phyloP scores from a whole-genome alignment of 176 grass and related monocot species.

The Neostapfia colusana region DNA sequence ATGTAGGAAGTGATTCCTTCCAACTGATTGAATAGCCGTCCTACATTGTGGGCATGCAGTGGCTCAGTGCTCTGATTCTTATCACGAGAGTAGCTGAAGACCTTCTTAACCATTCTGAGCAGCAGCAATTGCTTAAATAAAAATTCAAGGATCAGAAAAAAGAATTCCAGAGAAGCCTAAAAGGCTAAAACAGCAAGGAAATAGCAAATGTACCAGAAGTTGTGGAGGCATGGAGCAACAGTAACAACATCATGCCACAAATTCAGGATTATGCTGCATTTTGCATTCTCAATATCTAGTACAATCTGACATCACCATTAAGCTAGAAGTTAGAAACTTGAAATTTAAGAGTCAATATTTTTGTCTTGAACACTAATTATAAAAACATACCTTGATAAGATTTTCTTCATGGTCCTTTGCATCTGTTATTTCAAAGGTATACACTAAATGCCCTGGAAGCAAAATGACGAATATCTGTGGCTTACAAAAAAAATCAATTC shows the following conservation, averaged over 20 bases:
- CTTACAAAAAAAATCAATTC: conserved; percentile 17
- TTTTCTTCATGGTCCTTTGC: conserved; percentile 47
- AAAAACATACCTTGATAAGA: conserved; percentile 53
- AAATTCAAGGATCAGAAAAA: conserved; percentile 27
- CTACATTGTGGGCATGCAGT: conserved; percentile 85
- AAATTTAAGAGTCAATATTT: conserved; percentile 9
- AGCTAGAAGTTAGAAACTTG: conserved; percentile 39
- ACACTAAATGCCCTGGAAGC: conserved; percentile 61
- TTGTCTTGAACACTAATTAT: conserved; percentile 12
- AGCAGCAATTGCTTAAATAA: conserved; percentile 82
- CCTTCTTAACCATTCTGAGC: conserved; percentile 97
- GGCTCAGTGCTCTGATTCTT: no score
- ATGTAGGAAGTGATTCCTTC: conserved; percentile 91
- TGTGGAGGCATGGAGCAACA: conserved; percentile 91
- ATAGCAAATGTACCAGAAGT: conserved; percentile 73
- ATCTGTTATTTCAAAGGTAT: conserved; percentile 72
- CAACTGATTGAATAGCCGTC: conserved; percentile 74
- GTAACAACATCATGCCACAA: conserved; percentile 99
- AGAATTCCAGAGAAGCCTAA: conserved; percentile 18
- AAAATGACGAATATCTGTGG: conserved; percentile 19
- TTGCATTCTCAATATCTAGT: conserved; percentile 87
- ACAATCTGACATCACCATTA: conserved; percentile 56
- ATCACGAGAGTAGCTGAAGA: conserved; percentile 57
- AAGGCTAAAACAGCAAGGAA: conserved; percentile 12
- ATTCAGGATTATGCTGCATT: conserved; percentile 98